Conservation (phyloP, 306 rosid species). For the Lathyrus tuberosus region DNA sequence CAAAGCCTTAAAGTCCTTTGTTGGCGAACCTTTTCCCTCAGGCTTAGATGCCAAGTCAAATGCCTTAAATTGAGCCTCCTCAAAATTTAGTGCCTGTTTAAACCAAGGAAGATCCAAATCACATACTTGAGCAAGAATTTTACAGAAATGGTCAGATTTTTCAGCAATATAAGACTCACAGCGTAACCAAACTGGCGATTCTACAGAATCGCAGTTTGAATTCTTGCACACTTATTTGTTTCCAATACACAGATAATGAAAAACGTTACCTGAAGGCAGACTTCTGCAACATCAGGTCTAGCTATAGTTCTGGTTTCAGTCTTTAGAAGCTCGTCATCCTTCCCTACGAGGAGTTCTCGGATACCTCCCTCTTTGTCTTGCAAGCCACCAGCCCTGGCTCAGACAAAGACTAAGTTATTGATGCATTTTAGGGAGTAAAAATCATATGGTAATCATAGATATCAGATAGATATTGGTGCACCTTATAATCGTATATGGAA, state of each 20-base stretch:
- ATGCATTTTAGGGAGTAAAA: background rate
- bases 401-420: slow-evolving; percentile 6
- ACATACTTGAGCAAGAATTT: background rate
- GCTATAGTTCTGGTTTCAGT: slow-evolving; percentile 79
- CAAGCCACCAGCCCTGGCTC: slow-evolving; percentile 90
- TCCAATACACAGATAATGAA: background rate
- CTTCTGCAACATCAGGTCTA: slow-evolving; percentile 92
- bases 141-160: too few species aligned
- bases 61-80: slow-evolving; percentile 82
- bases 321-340: slow-evolving; percentile 91
- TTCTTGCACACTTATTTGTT: background rate
- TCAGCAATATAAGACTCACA: too few species aligned
- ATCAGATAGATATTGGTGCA: slow-evolving; percentile 18
- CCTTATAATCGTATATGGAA: slow-evolving; percentile 96
- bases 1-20: slow-evolving; percentile 85
- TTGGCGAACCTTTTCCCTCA: slow-evolving; percentile 81
- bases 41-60: slow-evolving; percentile 90
- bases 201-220: too few species aligned
- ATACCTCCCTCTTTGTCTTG: slow-evolving; percentile 85
- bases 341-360: slow-evolving; percentile 78
- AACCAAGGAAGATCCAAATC: slow-evolving; percentile 21
- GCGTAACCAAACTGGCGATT: too few species aligned
- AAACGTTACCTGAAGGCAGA: slow-evolving; percentile 77
- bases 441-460: background rate
- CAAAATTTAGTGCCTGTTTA: slow-evolving; percentile 76